Evolutionary conservation across 2,329 filamentous ascomycete genomes (phyloP).

Genomic region (Teratosphaeriaceae sp.): DNA sequence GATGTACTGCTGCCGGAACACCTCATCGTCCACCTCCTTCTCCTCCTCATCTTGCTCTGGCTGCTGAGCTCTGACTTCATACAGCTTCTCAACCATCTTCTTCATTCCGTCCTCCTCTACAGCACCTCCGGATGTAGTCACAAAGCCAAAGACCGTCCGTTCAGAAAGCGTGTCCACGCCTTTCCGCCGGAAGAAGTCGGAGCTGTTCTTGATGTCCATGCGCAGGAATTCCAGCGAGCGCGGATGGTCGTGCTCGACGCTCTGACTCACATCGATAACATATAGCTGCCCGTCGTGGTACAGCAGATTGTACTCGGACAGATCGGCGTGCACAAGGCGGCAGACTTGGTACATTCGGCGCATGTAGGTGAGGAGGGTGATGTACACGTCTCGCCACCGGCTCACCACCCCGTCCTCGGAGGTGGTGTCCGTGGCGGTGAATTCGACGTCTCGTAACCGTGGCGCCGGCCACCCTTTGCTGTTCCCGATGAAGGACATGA

Average conservation of each 20-base stretch:
- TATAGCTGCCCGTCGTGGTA: slow-evolving; percentile 78
- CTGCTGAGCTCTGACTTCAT: slow-evolving; percentile 46
- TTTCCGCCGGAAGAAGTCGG: slow-evolving; percentile 84
- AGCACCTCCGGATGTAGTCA: slow-evolving; percentile 57
- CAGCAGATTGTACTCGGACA: slow-evolving; percentile 97
- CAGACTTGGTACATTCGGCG: slow-evolving; percentile 89
- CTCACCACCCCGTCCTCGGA: slow-evolving; percentile 54
- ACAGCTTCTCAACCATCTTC: slow-evolving; percentile 59
- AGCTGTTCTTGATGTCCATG: slow-evolving; percentile 98
- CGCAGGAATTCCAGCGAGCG: slow-evolving; percentile 86
- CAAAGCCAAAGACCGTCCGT: slow-evolving; percentile 74
- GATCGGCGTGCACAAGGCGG: slow-evolving; percentile 85
- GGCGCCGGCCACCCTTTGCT: slow-evolving; percentile 82
- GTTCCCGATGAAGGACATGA: slow-evolving; percentile 91
- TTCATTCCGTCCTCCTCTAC: slow-evolving; percentile 56
- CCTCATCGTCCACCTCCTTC: slow-evolving; percentile 72
- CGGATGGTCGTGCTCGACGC: slow-evolving; percentile 94
- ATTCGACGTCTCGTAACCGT: slow-evolving; percentile 75
- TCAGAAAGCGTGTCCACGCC: slow-evolving; percentile 77
- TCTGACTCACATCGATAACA: slow-evolving; percentile 97
- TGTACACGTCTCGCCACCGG: slow-evolving; percentile 72
- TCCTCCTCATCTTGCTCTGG: slow-evolving; percentile 45
- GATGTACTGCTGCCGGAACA: slow-evolving; percentile 94
- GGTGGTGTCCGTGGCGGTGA: slow-evolving; percentile 45
- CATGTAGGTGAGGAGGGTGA: slow-evolving; percentile 83